Evolutionary conservation across 768 basidiomycete genomes (phyloP).

Genomic region (Hypsizygus marmoreus): DNA sequence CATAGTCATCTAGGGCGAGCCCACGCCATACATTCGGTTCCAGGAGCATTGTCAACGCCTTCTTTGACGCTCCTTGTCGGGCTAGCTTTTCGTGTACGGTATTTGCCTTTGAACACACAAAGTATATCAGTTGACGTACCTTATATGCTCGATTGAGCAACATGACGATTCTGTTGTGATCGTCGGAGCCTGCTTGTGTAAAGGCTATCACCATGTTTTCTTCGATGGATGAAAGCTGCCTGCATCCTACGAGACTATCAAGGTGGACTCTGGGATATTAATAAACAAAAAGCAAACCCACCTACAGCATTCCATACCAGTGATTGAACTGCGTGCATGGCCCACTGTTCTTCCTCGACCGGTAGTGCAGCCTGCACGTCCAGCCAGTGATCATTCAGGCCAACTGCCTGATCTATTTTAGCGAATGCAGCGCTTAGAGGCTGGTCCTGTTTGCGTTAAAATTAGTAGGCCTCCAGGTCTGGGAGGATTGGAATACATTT

Average conservation of each 20-base stretch:
- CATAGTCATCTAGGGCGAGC: conserved; percentile 63
- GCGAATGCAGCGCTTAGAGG: conserved; percentile 69
- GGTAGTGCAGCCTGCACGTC: conserved; percentile 55
- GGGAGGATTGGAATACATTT: conserved; percentile 43
- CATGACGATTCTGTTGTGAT: conserved; percentile 62
- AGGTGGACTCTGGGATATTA: too few species aligned
- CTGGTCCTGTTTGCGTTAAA: conserved; percentile 51
- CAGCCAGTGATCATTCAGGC: conserved; percentile 71
- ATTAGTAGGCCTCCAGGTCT: neutral
- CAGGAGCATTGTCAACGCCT: conserved; percentile 62
- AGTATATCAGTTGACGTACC: conserved; percentile 35
- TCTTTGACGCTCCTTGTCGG: conserved; percentile 66
- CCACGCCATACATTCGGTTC: conserved; percentile 73
- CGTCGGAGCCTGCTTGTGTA: conserved; percentile 54
- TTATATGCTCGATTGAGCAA: conserved; percentile 68
- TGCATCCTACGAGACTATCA: conserved; percentile 55
- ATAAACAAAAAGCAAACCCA: conserved; percentile 26
- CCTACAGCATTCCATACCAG: conserved; percentile 73
- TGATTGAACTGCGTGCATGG: conserved; percentile 73
- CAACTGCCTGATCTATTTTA: conserved; percentile 65
- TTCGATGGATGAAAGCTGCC: conserved; percentile 62
- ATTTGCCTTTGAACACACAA: too few species aligned
- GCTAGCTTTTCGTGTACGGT: conserved; percentile 54
- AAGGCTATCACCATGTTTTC: conserved; percentile 73
- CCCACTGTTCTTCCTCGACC: conserved; percentile 64